A percentile compares a stretch with the other conserved stretches of the same genome.
Conservation (phyloP, 768 basidiomycete species). For the Collybia nuda region DNA sequence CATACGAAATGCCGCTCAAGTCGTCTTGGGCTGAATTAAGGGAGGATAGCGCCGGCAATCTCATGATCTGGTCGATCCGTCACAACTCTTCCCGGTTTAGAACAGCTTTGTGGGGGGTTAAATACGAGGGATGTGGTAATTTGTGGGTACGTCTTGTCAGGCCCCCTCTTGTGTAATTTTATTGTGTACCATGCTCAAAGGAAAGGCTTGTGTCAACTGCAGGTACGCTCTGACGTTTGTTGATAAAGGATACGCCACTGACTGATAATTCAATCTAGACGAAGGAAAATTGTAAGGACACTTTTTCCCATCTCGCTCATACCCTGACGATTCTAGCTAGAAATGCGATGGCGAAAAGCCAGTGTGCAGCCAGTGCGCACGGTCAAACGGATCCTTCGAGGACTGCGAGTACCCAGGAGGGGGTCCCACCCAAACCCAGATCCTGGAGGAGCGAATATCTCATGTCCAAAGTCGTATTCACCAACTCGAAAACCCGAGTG, state of each 20-base stretch:
- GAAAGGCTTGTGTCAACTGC: constrained; percentile 54
- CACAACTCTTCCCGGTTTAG: no score
- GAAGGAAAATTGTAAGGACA: constrained; percentile 45
- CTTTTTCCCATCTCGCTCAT: background rate
- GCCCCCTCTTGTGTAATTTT: constrained; percentile 7
- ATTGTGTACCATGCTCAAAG: constrained; percentile 18
- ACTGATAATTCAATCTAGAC: constrained; percentile 23
- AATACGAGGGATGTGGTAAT: constrained; percentile 3
- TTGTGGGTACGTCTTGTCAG: constrained; percentile 27
- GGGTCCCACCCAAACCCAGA: constrained; percentile 41
- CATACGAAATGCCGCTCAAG: no score
- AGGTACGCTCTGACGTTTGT: constrained; percentile 30
- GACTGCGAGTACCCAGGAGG: constrained; percentile 58
- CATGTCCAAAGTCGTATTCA: constrained; percentile 42
- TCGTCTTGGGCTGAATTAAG: no score
- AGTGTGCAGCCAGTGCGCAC: constrained; percentile 47
- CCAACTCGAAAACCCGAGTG: constrained; percentile 33
- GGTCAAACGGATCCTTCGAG: constrained; percentile 36
- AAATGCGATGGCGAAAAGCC: constrained; percentile 55
- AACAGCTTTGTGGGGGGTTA: no score
- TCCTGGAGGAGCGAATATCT: constrained; percentile 45
- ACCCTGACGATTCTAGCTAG: constrained; percentile 23
- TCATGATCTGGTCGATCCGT: no score
- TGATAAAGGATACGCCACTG: background rate
- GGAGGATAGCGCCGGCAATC: no score